Conservation (phyloP, 805 yeast species). For the Ogataea minuta region DNA sequence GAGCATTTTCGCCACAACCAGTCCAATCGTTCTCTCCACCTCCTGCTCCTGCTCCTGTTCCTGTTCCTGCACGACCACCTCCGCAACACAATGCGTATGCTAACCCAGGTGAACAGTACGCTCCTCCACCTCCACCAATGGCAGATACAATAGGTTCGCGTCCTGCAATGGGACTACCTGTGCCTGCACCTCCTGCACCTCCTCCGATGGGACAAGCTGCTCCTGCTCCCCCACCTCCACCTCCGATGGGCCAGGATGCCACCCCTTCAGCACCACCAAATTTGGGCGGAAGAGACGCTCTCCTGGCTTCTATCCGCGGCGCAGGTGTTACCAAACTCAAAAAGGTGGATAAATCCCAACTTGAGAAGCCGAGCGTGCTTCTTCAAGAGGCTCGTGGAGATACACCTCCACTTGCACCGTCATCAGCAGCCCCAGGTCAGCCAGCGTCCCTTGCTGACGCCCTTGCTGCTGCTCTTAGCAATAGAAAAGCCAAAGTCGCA, state of each 20-base stretch:
- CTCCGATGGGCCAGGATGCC: constrained; percentile 27
- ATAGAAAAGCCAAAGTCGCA: constrained; percentile 79
- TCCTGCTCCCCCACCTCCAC: constrained; percentile 27
- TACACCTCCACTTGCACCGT: constrained; percentile 35
- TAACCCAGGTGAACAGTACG: background rate
- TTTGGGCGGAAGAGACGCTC: constrained; percentile 72
- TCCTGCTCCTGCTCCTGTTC: constrained; percentile 28
- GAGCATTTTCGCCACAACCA: constrained; percentile 28
- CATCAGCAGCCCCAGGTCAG: constrained; percentile 39
- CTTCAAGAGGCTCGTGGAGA: constrained; percentile 73
- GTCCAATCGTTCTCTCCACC: constrained; percentile 4
- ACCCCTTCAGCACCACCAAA: constrained; percentile 40
- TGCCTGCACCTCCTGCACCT: constrained; percentile 2
- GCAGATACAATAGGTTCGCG: background rate
- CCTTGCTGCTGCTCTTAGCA: constrained; percentile 77
- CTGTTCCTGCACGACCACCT: constrained; percentile 10
- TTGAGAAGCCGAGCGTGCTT: constrained; percentile 74
- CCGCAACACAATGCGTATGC: background rate
- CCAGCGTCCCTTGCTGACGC: constrained; percentile 81
- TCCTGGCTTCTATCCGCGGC: constrained; percentile 81
- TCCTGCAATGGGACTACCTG: background rate
- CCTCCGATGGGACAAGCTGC: constrained; percentile 14
- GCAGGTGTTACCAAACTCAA: constrained; percentile 70
- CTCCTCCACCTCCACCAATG: constrained; percentile 7
- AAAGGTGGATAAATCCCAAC: constrained; percentile 78